Percentiles rank a stretch among this genome's conserved stretches.
phyloP scores from a whole-genome alignment of 805 yeast species.

The Ogataea parapolymorpha region DNA sequence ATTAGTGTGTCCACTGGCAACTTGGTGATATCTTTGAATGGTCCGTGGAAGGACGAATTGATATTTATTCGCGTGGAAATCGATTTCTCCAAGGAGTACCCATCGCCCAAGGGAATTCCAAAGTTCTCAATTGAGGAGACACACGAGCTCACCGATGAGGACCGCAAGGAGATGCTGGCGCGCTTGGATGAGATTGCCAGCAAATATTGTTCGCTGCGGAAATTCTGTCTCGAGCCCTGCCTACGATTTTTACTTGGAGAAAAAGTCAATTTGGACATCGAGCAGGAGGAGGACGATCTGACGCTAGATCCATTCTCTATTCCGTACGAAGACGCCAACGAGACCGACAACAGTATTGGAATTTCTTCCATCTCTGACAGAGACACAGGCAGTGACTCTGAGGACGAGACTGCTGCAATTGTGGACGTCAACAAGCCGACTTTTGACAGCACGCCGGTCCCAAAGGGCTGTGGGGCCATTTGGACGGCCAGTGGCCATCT shows the following conservation, averaged over 20 bases:
- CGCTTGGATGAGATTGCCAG: slow-evolving; percentile 54
- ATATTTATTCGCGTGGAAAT: slow-evolving; percentile 68
- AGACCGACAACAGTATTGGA: slow-evolving; percentile 24
- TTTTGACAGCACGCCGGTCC: slow-evolving; percentile 83
- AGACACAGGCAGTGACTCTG: slow-evolving; percentile 20
- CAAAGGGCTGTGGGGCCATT: slow-evolving; percentile 89
- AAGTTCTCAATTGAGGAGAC: slow-evolving; percentile 73
- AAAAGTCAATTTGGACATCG: slow-evolving; percentile 46
- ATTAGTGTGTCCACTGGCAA: slow-evolving; percentile 86
- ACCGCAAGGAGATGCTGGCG: slow-evolving; percentile 47
- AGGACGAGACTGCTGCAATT: slow-evolving; percentile 22
- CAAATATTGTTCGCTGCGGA: slow-evolving; percentile 52
- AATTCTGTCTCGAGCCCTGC: slow-evolving; percentile 78
- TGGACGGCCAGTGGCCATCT: slow-evolving; percentile 80
- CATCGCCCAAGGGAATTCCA: slow-evolving; percentile 48
- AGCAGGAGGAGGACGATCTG: slow-evolving; percentile 26
- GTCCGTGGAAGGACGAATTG: slow-evolving; percentile 63
- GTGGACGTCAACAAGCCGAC: slow-evolving; percentile 26
- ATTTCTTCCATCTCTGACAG: slow-evolving; percentile 15
- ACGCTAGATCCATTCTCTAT: slow-evolving; percentile 30
- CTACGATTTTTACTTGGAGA: slow-evolving; percentile 81
- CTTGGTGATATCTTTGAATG: slow-evolving; percentile 71
- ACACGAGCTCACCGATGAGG: slow-evolving; percentile 54
- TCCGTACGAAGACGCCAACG: slow-evolving; percentile 29
- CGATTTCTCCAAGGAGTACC: slow-evolving; percentile 72